phyloP scores from a whole-genome alignment of 139 green algal genomes.

The Chlamydomonas sphaeroides region DNA sequence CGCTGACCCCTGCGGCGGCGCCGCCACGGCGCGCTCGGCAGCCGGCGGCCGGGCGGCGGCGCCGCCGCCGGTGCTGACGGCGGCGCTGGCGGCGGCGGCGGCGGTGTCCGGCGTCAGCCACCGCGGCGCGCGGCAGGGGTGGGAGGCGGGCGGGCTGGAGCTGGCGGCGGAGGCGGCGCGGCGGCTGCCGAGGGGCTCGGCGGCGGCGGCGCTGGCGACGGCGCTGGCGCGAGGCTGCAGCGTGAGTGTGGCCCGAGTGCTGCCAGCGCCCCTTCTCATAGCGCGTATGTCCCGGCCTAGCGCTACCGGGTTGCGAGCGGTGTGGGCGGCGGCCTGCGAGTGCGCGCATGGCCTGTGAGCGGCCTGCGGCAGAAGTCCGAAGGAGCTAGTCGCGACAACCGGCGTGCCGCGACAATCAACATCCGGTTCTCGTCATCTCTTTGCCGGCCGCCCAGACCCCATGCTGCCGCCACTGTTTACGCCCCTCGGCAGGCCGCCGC shows the following conservation, averaged over 20 bases:
- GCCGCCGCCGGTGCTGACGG: neutral
- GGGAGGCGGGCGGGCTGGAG: conserved; percentile 4
- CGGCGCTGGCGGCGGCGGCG: neutral
- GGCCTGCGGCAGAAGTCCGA: neutral
- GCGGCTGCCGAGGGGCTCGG: neutral
- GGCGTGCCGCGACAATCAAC: too few species aligned
- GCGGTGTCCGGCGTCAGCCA: conserved; percentile 9
- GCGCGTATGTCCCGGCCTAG: too few species aligned
- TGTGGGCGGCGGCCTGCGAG: too few species aligned
- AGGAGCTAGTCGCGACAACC: neutral
- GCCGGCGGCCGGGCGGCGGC: too few species aligned
- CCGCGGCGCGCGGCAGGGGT: neutral
- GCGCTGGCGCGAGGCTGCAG: neutral
- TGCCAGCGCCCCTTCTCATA: too few species aligned
- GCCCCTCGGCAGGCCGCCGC: neutral
- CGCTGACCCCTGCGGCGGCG: conserved; percentile 9
- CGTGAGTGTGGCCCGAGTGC: too few species aligned
- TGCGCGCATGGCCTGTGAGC: too few species aligned
- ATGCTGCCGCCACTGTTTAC: too few species aligned
- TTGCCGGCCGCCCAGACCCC: too few species aligned
- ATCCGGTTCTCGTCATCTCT: too few species aligned
- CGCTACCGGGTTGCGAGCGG: too few species aligned
- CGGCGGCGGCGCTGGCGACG: neutral
- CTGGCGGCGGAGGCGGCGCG: neutral
- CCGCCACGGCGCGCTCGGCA: neutral